phyloP scores from a whole-genome alignment of 306 rosid genomes.

The Acacia crassicarpa region DNA sequence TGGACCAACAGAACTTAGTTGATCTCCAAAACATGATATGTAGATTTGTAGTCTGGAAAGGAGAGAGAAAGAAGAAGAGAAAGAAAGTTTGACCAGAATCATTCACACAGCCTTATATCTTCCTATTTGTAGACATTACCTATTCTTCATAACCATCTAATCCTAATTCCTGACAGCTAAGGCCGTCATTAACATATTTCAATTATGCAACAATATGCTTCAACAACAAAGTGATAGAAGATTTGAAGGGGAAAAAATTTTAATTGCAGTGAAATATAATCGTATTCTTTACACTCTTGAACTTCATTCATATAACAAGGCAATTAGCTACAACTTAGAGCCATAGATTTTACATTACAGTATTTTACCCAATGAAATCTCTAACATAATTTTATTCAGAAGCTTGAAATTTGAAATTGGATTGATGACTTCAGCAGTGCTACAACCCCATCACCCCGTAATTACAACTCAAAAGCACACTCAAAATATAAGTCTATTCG shows the following conservation, averaged over 20 bases:
- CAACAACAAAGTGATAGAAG: background rate
- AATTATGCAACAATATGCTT: background rate
- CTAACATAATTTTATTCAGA: background rate
- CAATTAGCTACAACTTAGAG: background rate
- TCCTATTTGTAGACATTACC: background rate
- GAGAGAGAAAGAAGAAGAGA: background rate
- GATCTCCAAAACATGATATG: background rate
- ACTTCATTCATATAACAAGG: background rate
- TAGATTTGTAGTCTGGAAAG: background rate
- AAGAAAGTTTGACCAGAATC: too few species aligned
- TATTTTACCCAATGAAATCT: slow-evolving; percentile 5
- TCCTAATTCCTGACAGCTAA: background rate
- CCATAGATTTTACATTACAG: background rate
- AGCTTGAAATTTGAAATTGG: slow-evolving; percentile 2
- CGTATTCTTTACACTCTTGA: background rate
- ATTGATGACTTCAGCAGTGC: background rate
- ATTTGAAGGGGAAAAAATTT: too few species aligned
- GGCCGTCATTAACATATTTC: background rate
- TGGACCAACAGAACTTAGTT: background rate
- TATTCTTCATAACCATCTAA: background rate
- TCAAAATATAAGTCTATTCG: background rate
- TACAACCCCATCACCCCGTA: slow-evolving; percentile 11
- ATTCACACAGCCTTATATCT: background rate
- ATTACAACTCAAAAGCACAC: slow-evolving; percentile 1
- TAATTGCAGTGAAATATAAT: background rate